Base-by-base conservation (phyloP, 176 grass and related monocot genomes). In the Rhynchospora pubera region DNA sequence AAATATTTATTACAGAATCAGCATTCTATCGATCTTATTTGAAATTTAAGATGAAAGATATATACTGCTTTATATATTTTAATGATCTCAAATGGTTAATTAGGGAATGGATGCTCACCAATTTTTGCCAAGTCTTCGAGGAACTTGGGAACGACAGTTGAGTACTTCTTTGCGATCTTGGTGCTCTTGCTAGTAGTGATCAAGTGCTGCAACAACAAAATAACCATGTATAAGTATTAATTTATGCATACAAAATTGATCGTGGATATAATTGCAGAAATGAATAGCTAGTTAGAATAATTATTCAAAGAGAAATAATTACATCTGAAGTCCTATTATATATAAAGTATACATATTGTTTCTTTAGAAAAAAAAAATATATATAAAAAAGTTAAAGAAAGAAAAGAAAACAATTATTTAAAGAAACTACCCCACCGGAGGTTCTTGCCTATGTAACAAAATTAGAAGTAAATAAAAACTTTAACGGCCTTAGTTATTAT, bases 151-250 rank as follows among this genome's bases (percentile, higher is more conserved):
- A 82, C 61, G 14, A 48, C 42, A 13, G 32, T 66, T 0, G 13
- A 66, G 42, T 82, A 82, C 45, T 82, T 82, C 61, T 53, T 82
- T 44, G 61, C 43, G 43, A 82, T 82, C 79, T 82, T 82, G 79
- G 4, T 65, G 39, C 60, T 66, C 60, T 82, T 82, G 79, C 79
- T 21, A 13, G 43, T 11, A 4, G 59, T 82, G 44, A 82, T 30
- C 79, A 82, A 53, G 7, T 63, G 57, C 79, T 82, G 79, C 79
- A 67, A 82, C 0, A 61, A 16, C 7, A 9, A 28, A 67, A 82
- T 2, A 61, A 16, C 7, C 4, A 28, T 39, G 34, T 39, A 45
- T 70, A 70, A n/a, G 39, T 18, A 70, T 28, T 28, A 28, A 28
- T 15, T 21, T 70, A 5, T 45, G 66, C 66, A 21, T 45, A 70